Conservation (phyloP, 2,329 filamentous ascomycete genomes). For the Metarhizium brunneum region DNA sequence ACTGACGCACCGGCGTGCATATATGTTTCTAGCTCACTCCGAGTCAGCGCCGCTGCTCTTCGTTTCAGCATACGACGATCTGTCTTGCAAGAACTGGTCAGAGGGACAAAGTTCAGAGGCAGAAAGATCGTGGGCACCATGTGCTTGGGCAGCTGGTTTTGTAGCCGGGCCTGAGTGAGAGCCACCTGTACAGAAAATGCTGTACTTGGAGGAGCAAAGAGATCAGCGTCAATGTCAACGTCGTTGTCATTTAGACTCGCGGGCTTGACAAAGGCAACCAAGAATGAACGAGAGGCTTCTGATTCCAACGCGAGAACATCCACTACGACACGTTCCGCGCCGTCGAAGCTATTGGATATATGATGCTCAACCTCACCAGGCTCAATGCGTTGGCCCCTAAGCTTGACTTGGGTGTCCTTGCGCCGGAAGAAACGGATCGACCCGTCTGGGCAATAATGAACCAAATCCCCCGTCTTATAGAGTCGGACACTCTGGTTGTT, state of each 20-base stretch:
- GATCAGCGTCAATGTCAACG: too few species aligned
- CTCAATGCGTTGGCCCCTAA: neutral
- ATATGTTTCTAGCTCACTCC: neutral
- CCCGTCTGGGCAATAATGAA: neutral
- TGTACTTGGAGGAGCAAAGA: neutral
- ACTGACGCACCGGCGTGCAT: neutral
- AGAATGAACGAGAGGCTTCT: neutral
- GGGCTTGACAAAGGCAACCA: neutral
- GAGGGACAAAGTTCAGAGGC: neutral
- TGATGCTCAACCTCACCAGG: neutral
- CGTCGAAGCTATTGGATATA: neutral
- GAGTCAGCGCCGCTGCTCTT: neutral
- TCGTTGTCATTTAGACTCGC: neutral
- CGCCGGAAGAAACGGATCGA: neutral
- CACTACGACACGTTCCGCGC: neutral
- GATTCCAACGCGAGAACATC: neutral
- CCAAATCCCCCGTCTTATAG: neutral
- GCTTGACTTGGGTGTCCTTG: neutral
- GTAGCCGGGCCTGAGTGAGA: neutral
- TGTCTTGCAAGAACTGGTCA: neutral
- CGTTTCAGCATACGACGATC: neutral
- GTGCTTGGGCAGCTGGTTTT: neutral
- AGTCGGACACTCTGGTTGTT: neutral
- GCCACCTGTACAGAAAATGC: neutral
- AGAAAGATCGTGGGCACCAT: neutral